Evolutionary conservation across 345 rosid species (phyloP), one percentile per base, ranked within the genome.

Genomic region (Turnera subulata): DNA sequence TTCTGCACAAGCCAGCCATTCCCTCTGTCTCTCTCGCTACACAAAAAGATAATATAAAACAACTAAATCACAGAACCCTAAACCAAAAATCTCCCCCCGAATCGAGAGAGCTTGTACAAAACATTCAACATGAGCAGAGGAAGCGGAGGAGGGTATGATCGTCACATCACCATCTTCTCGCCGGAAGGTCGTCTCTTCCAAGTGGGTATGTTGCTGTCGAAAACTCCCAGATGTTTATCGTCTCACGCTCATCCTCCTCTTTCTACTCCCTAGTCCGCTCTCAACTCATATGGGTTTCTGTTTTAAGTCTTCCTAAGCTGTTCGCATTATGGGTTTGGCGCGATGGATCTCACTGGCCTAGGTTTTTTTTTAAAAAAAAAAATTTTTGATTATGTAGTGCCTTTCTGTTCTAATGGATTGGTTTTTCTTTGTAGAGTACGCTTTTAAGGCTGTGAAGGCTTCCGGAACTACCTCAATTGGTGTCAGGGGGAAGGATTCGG

Each of bases 401-500:
- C 20, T 2, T 35, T 44, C 23, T 11, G 15, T 17, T 65, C 9
- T 43, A 11, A 29, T 32, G 16, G 14, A 38, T 39, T 11, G 14
- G 14, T 55, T 38, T 32, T 10, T 16, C 39, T 11, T 18, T 21
- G 26, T 56, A 92, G 98, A 93, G 62, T 93, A 93, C 75, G 97
- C 97, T 24, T 93, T 93, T 64, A 93, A 93, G 80, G 99, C 99
- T 20, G 97, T 93, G 42, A 93, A 90, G 74, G 90, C 97, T 19
- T 88, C 99, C 48, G 91, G 91, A 46, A 83, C 88, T 62, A 93
- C 99, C 55, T 89, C 99, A 20, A 93, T 93, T 29, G 99, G 97
- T 35, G 99, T 93, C 44, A 77, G 92, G 17, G 99, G 99, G 1
- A 89, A 85, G 66, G 99, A 93, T 62, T 89, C 97, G 12, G 88